These are phyloP conservation scores for Debaryomyces robertsiae DNA, from an alignment of 1,139 yeast species.

Conservation along the genomic window DNA sequence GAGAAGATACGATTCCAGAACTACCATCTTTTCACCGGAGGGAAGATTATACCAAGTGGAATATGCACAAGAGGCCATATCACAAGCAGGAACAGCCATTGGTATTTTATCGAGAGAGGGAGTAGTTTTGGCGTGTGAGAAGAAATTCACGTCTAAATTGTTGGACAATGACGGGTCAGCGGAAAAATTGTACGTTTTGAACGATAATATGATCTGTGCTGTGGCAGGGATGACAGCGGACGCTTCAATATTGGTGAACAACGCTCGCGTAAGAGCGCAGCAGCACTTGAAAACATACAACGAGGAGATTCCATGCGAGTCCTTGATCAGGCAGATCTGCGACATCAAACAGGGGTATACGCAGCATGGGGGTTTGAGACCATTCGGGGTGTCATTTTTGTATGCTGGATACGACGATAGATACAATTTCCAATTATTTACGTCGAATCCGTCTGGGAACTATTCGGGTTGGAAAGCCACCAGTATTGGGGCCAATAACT, in stretches of 20 bases:
- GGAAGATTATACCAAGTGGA: conserved; percentile 96
- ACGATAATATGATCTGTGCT: conserved; percentile 84
- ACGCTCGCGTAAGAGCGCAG: conserved; percentile 87
- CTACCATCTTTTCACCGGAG: conserved; percentile 98
- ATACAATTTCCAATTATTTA: conserved; percentile 87
- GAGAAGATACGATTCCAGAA: conserved; percentile 84
- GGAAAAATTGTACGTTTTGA: conserved; percentile 85
- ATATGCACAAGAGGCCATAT: conserved; percentile 95
- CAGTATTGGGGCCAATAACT: conserved; percentile 92
- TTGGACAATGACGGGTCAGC: conserved; percentile 93
- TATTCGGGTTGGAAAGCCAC: conserved; percentile 99
- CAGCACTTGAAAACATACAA: conserved; percentile 80
- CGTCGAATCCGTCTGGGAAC: conserved; percentile 96
- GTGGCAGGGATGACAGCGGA: conserved; percentile 99
- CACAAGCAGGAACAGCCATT: conserved; percentile 97
- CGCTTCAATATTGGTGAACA: conserved; percentile 87
- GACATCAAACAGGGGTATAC: conserved; percentile 98
- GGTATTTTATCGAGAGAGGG: conserved; percentile 93
- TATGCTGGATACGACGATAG: conserved; percentile 95
- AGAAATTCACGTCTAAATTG: conserved; percentile 88
- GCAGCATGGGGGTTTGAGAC: conserved; percentile 97
- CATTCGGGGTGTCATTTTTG: conserved; percentile 95
- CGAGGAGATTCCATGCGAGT: conserved; percentile 91
- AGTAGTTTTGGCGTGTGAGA: conserved; percentile 93
- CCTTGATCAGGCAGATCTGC: conserved; percentile 84